Evolutionary conservation across 768 basidiomycete genomes (phyloP), one percentile per base, ranked within the genome.

Genomic region (Russula sp.): DNA sequence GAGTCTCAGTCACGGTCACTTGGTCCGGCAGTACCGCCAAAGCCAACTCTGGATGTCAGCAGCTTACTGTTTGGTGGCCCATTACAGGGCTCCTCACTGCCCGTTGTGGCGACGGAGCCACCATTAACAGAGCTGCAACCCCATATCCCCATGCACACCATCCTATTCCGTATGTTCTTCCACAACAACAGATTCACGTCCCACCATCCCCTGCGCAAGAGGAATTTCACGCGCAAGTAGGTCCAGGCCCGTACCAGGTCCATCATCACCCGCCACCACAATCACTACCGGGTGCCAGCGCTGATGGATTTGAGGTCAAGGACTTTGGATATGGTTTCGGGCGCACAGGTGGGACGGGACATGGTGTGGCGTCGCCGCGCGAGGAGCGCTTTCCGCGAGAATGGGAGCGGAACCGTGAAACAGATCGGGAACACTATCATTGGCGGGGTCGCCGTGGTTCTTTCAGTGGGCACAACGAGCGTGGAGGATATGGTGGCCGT

Each of bases 291-390:
- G 26, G 59, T 28, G 53, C 68, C 22, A 49, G 66, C 10, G 75
- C 74, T 38, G 79, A 79, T 53, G 76, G 80, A 13, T 83, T 81
- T 72, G 79, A 80, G 61, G 86, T 88, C 50, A 81, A 78, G 65
- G 79, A 88, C 69, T 87, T 79, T 61, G 87, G 87, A 10, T 88
- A 76, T 69, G 86, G 86, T 5, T 88, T 88, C 65, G 87, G 87
- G 1, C 73, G 76, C 14, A 72, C 73, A 11, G 76, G 78, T 64
- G 78, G 77, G 5, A 67, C 67, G 4, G 77, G 77, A 4, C 76
- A 78, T 32, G 74, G 75, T 2, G 68, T 73, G 1, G 65, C 72
- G 0, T 63, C 73, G 10, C 62, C 68, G 5, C 75, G 73, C 26
- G 76, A 75, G 26, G 75, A 73, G 14, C 65, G 72, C 56, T 10